phyloP scores from a whole-genome alignment of 805 yeast species.

The Candida sithepensis region DNA sequence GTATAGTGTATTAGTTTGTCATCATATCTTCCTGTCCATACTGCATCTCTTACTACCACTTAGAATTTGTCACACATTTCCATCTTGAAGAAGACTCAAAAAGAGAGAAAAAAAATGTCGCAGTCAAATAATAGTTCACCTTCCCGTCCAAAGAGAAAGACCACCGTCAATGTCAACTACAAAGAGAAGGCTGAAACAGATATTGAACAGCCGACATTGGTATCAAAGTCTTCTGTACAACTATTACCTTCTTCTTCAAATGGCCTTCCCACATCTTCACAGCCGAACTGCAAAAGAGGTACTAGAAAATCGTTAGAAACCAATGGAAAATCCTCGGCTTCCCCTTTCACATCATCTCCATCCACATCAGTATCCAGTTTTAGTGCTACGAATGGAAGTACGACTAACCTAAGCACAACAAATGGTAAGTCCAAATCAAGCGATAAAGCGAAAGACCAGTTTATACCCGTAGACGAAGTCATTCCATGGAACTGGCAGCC shows the following conservation, averaged over 20 bases:
- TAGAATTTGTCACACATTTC: too few relatives aligned
- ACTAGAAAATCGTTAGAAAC: constrained; percentile 1
- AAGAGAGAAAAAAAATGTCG: constrained; percentile 7
- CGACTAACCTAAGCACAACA: not conserved
- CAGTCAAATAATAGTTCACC: constrained; percentile 6
- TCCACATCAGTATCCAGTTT: not conserved
- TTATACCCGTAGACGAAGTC: constrained; percentile 29
- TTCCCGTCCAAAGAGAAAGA: constrained; percentile 29
- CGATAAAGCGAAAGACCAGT: constrained; percentile 12
- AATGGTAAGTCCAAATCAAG: constrained; percentile 1
- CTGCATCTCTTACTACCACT: too few relatives aligned
- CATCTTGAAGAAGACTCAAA: too few relatives aligned
- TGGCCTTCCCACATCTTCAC: not conserved
- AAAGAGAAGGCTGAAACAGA: constrained; percentile 31
- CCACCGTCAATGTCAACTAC: constrained; percentile 31
- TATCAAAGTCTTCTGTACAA: not conserved
- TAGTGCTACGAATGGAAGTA: constrained; percentile 3
- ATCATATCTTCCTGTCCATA: too few relatives aligned
- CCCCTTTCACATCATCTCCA: not conserved
- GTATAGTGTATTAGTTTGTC: too few relatives aligned
- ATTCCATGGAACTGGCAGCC: constrained; percentile 54
- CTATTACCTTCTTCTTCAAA: constrained; percentile 1
- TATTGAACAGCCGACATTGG: constrained; percentile 1
- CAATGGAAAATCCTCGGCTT: not conserved
- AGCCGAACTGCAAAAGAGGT: constrained; percentile 1